A percentile compares a stretch with the other conserved stretches of the same genome.
These are phyloP conservation scores for Arxiozyma slooffiae DNA, from an alignment of 1,139 yeast genomes.

Conservation along the genomic window DNA sequence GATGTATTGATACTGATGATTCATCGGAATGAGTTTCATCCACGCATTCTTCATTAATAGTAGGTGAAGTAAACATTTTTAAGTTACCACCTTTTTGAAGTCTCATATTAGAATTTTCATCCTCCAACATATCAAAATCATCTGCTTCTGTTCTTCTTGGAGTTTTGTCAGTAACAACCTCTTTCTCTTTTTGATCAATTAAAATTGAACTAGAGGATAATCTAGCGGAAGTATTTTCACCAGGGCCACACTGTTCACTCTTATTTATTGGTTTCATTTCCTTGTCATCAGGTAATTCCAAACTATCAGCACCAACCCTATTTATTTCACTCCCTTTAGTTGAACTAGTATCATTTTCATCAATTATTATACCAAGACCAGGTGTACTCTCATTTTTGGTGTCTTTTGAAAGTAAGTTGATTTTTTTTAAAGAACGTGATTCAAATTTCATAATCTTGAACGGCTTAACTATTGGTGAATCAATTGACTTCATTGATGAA, in stretches of 20 bases:
- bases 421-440: conserved; percentile 5
- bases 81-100: background rate
- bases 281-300: background rate
- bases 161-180: background rate
- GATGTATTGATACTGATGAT: background rate
- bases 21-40: background rate
- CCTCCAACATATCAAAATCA: background rate
- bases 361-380: conserved; percentile 3
- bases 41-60: background rate
- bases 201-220: background rate
- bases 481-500: background rate
- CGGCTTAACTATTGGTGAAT: conserved; percentile 2
- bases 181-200: background rate
- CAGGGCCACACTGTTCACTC: too few relatives aligned
- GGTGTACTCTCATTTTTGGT: background rate
- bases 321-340: background rate
- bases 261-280: background rate
- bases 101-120: background rate
- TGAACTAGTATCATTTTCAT: background rate
- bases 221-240: background rate
- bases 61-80: background rate
- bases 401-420: conserved; percentile 3
- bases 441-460: conserved; percentile 8
- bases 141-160: background rate
- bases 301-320: too few relatives aligned